Base-by-base conservation (phyloP, 495 filamentous ascomycete genomes). In the Neurospora sp. region DNA sequence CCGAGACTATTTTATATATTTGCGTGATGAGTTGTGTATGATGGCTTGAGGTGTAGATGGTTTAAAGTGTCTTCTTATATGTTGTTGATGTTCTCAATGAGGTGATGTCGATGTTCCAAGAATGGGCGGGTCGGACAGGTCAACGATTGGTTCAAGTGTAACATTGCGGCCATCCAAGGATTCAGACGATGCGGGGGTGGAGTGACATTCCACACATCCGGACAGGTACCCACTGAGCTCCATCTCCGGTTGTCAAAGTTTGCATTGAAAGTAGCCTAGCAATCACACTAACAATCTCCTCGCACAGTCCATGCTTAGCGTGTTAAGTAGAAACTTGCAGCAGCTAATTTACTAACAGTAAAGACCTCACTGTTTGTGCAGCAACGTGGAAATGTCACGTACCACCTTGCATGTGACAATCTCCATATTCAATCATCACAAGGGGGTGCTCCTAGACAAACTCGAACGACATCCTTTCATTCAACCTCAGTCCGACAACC, bases 141-240 rank as follows among this genome's bases (percentile, higher is more conserved):
- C 54, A 18, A 66, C 54, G 54, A 66, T 66, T 66, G 54, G 54
- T 62, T 62, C 27, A 31, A 27, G 46, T 54, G 54, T 3, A 62
- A 62, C 27, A 62, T 62, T 35, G 54, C 54, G 54, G 54, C 54
- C 54, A 62, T 62, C 54, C 27, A 62, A 62, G 54, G 54, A 62
- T 62, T 35, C 54, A 35, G 54, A 66, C 14, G 54, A 62, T 62
- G 54, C 54, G 54, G 54, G 54, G 54, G 54, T 66, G 54, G 54
- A 31, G 27, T 35, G 14, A 66, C 14, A 66, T 35, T 66, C 54
- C 54, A 66, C 54, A 18, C 12, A 66, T 35, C 54, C 54, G 27
- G 31, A 18, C 27, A 35, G 14, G 54, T 35, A 66, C 27, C 54
- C 27, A 18, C 27, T 35, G 31, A 66, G 54, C 54, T 66, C 27